Evolutionary conservation across 345 rosid species (phyloP).

Genomic region (Punica granatum): DNA sequence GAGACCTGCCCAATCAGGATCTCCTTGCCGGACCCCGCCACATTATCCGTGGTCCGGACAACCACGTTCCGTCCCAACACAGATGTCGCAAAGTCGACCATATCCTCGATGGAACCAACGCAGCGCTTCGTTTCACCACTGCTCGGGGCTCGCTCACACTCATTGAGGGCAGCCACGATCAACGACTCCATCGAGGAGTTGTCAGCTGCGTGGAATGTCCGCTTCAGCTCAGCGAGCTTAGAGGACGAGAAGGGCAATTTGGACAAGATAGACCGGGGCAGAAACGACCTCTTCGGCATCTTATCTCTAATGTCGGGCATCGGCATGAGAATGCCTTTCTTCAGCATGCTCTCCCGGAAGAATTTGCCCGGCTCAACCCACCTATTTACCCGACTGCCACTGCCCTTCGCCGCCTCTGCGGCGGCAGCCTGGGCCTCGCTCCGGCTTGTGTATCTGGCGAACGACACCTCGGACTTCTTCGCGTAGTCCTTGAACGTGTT

Average conservation of each 20-base stretch:
- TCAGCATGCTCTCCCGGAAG: slow-evolving; percentile 32
- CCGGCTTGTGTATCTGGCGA: slow-evolving; percentile 14
- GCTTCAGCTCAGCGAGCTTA: slow-evolving; percentile 18
- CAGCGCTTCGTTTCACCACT: slow-evolving; percentile 44
- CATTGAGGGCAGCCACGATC: slow-evolving; percentile 17
- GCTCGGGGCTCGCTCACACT: slow-evolving; percentile 42
- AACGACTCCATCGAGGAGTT: slow-evolving; percentile 31
- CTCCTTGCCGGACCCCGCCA: slow-evolving; percentile 21
- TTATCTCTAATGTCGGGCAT: slow-evolving; percentile 43
- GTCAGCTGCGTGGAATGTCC: slow-evolving; percentile 26
- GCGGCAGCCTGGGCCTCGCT: slow-evolving; percentile 4
- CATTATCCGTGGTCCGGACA: slow-evolving; percentile 29
- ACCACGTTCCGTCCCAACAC: slow-evolving; percentile 27
- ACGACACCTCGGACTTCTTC: slow-evolving; percentile 11
- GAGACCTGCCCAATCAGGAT: slow-evolving; percentile 30
- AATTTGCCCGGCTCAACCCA: slow-evolving; percentile 52
- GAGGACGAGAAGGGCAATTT: slow-evolving; percentile 33
- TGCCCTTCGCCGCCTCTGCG: not conserved
- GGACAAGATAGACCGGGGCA: slow-evolving; percentile 34
- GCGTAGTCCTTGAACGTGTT: slow-evolving; percentile 24
- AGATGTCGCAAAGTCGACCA: slow-evolving; percentile 43
- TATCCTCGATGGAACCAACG: slow-evolving; percentile 37
- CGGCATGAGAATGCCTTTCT: slow-evolving; percentile 32
- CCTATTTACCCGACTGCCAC: slow-evolving; percentile 5
- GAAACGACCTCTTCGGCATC: slow-evolving; percentile 46